Conservation (phyloP, 108 stramenopile species). For the Conticribra weissflogii region DNA sequence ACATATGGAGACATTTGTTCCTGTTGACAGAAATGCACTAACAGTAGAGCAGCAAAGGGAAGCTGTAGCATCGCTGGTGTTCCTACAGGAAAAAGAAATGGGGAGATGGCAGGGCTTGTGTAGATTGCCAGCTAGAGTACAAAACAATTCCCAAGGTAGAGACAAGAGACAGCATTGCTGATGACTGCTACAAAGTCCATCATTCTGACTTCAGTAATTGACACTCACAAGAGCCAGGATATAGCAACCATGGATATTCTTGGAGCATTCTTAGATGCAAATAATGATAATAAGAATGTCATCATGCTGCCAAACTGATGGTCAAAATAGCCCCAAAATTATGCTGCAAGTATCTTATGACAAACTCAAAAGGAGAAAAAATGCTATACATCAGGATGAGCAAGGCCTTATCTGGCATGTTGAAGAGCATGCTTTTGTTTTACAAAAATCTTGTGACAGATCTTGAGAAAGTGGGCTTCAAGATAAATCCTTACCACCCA, state of each 20-base stretch:
- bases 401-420: background rate
- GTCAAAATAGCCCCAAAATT: background rate
- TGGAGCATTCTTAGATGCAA: constrained; percentile 3
- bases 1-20: background rate
- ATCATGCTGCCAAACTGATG: constrained; percentile 2
- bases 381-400: background rate
- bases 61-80: constrained; percentile 1
- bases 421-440: background rate
- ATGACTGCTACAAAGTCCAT: constrained; percentile 4
- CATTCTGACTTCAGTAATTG: constrained; percentile 3
- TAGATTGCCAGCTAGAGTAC: background rate
- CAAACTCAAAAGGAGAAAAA: background rate
- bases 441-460: background rate
- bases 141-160: too few relatives aligned
- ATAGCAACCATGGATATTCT: background rate
- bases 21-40: background rate
- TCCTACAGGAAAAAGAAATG: background rate
- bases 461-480: background rate
- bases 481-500: background rate
- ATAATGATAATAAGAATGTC: background rate
- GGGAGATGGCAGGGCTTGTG: constrained; percentile 1
- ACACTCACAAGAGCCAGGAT: background rate
- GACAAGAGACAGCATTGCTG: too few relatives aligned
- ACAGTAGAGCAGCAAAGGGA: background rate
- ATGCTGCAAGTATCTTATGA: background rate